A percentile compares a stretch with the other conserved stretches of the same genome.
These are phyloP conservation scores for Coniochaeta hoffmannii DNA, from an alignment of 2,329 filamentous ascomycete species.

Conservation along the genomic window DNA sequence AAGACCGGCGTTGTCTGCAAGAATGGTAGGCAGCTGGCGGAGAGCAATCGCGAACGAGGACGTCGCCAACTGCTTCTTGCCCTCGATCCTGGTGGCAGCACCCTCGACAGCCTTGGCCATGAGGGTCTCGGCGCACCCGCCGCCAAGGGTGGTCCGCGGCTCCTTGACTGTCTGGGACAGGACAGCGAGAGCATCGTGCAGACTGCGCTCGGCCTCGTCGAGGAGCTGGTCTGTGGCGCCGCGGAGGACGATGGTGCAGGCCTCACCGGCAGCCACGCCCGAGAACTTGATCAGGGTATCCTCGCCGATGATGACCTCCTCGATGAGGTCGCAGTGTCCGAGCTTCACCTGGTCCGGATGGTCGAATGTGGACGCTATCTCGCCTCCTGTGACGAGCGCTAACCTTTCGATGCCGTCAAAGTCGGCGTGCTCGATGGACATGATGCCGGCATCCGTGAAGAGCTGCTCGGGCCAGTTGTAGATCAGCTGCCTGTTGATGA, in stretches of 20 bases:
- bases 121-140: slow-evolving; percentile 95
- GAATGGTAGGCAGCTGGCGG: slow-evolving; percentile 88
- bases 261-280: slow-evolving; percentile 84
- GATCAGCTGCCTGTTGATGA: slow-evolving; percentile 98
- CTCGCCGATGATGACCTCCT: slow-evolving; percentile 97
- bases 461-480: slow-evolving; percentile 99
- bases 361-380: slow-evolving; percentile 96
- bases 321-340: slow-evolving; percentile 88
- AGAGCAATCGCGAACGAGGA: slow-evolving; percentile 83
- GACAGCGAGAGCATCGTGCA: slow-evolving; percentile 93
- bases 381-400: slow-evolving; percentile 90
- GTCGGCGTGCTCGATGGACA: slow-evolving; percentile 97
- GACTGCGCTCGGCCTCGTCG: slow-evolving; percentile 90
- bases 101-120: slow-evolving; percentile 98
- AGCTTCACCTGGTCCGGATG: slow-evolving; percentile 96
- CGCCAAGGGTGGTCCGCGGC: slow-evolving; percentile 87
- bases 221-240: slow-evolving; percentile 95
- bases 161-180: slow-evolving; percentile 95
- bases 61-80: slow-evolving; percentile 94
- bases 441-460: slow-evolving; percentile 94
- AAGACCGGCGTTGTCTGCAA: slow-evolving; percentile 94
- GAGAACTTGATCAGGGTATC: slow-evolving; percentile 97
- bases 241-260: slow-evolving; percentile 93
- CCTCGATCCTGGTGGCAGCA: slow-evolving; percentile 86
- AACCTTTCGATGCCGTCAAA: slow-evolving; percentile 96